Evolutionary conservation across 768 basidiomycete genomes (phyloP).

Genomic region (Naganishia onofrii): DNA sequence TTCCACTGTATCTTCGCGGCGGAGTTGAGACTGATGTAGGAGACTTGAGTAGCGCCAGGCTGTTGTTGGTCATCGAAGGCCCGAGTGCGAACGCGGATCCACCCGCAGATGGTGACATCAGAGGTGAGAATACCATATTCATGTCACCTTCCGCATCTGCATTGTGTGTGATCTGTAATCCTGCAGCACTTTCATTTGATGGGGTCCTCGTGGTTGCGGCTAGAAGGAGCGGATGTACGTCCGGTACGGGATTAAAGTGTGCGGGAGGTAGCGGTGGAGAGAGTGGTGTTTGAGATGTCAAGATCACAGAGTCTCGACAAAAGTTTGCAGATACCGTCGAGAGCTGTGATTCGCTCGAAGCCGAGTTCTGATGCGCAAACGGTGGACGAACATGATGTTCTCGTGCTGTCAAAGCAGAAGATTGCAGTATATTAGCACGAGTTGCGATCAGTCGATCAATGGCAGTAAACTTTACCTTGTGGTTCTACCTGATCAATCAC

Average conservation of each 20-base stretch:
- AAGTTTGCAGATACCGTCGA: not conserved
- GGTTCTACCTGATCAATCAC: not conserved
- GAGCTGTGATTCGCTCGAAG: not conserved
- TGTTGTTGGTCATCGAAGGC: not conserved
- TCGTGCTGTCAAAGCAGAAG: not conserved
- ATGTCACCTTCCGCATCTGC: not conserved
- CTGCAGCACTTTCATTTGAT: not conserved
- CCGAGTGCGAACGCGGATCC: not conserved
- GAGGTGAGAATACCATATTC: not conserved
- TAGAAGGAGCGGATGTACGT: slow-evolving; percentile 1
- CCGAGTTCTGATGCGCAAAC: not conserved
- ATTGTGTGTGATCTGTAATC: not conserved
- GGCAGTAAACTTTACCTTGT: not conserved
- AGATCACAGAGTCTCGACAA: not conserved
- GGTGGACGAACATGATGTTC: not conserved
- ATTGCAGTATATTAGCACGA: not conserved
- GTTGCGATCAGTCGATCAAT: not conserved
- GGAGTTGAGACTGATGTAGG: not conserved
- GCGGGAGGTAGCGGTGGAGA: slow-evolving; percentile 17
- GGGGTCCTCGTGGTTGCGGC: not conserved
- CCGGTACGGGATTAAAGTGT: slow-evolving; percentile 3
- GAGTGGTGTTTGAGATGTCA: not conserved
- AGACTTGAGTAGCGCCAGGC: not conserved
- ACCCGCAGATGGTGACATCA: not conserved
- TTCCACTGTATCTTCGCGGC: not conserved